Percentiles rank a stretch among this genome's conserved stretches.
Conservation (phyloP, 148 eudicot species). For the Rhododendron williamsianum region DNA sequence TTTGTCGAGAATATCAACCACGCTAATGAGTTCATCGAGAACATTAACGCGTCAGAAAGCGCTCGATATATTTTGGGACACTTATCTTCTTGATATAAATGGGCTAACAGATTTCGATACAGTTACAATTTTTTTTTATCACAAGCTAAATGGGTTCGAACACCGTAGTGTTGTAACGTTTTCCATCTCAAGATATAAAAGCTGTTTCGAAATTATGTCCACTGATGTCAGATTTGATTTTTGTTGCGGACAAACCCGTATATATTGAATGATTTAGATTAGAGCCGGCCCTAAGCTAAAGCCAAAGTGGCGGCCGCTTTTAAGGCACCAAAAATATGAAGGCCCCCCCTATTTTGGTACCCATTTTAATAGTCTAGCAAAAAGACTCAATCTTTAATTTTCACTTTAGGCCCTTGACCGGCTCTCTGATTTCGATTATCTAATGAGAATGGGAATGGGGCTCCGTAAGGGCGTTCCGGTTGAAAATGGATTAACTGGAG, state of each 20-base stretch:
- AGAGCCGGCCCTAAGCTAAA: neutral
- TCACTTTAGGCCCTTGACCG: neutral
- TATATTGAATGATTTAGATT: neutral
- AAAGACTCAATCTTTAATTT: too few relatives aligned
- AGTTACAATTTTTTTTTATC: neutral
- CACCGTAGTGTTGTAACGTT: neutral
- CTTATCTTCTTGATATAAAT: neutral
- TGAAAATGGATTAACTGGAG: neutral
- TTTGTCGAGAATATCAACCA: neutral
- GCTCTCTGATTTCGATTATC: neutral
- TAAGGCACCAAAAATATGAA: neutral
- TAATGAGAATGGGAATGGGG: neutral
- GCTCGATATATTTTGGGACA: neutral
- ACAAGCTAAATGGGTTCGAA: neutral
- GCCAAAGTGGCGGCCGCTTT: neutral
- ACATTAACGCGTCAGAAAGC: neutral
- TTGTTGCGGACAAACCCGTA: neutral
- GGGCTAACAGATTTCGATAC: neutral
- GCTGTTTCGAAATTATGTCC: neutral
- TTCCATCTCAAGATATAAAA: too few relatives aligned
- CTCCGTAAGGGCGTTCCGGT: neutral
- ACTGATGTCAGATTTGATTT: neutral
- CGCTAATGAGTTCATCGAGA: neutral
- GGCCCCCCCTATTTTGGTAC: neutral
- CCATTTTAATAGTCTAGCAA: neutral